These are phyloP conservation scores for Gossypium bickii DNA, from an alignment of 345 rosid genomes.

Conservation along the genomic window DNA sequence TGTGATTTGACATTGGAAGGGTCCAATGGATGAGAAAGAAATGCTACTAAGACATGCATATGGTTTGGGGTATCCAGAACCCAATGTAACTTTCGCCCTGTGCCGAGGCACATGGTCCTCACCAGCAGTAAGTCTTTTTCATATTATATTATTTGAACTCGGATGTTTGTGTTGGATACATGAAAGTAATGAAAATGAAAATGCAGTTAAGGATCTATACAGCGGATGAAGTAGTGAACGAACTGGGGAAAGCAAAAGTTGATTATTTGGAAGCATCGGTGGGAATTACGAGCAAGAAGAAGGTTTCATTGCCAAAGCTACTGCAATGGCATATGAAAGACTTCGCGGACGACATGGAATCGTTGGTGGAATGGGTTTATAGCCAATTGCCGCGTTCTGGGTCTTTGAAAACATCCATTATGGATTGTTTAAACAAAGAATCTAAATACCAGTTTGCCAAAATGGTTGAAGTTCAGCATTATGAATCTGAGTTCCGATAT, in stretches of 20 bases:
- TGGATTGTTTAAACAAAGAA: slow-evolving; percentile 64
- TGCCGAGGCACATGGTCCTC: slow-evolving; percentile 94
- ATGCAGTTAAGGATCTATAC: slow-evolving; percentile 75
- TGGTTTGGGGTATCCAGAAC: slow-evolving; percentile 87
- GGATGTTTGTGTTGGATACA: neutral
- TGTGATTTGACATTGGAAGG: slow-evolving; percentile 31
- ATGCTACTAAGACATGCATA: slow-evolving; percentile 64
- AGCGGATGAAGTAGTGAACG: slow-evolving; percentile 64
- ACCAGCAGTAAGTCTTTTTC: slow-evolving; percentile 62
- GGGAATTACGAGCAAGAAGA: slow-evolving; percentile 75
- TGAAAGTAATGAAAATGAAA: neutral
- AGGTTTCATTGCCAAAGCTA: slow-evolving; percentile 73
- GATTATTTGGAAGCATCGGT: slow-evolving; percentile 82
- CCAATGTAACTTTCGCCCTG: slow-evolving; percentile 83
- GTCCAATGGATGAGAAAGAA: slow-evolving; percentile 69
- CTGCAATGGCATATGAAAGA: slow-evolving; percentile 88
- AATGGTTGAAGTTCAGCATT: slow-evolving; percentile 68
- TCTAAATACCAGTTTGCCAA: slow-evolving; percentile 42
- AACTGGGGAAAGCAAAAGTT: slow-evolving; percentile 62
- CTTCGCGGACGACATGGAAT: slow-evolving; percentile 77
- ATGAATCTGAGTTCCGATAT: slow-evolving; percentile 72
- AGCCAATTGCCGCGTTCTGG: slow-evolving; percentile 75
- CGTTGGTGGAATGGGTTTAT: slow-evolving; percentile 82
- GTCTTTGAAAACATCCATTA: slow-evolving; percentile 53
- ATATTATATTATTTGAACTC: neutral